These are phyloP conservation scores for Pseudogymnoascus sp. DNA, from an alignment of 2,329 filamentous ascomycete species.

Conservation along the genomic window DNA sequence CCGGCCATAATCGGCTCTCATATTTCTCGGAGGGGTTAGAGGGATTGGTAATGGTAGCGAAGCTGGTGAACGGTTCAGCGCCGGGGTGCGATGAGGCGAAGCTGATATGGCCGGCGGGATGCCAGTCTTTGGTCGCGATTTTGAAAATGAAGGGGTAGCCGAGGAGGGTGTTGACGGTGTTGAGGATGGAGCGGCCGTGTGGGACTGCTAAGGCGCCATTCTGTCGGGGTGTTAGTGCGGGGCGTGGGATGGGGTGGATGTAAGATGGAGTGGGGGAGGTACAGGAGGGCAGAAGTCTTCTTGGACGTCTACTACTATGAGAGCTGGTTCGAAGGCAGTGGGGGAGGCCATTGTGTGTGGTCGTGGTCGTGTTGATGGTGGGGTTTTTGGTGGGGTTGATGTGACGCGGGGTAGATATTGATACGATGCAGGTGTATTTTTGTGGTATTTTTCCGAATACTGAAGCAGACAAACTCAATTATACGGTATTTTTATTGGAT, in stretches of 20 bases:
- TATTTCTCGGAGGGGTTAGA: slow-evolving; percentile 54
- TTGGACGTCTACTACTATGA: slow-evolving; percentile 79
- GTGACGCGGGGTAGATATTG: background rate
- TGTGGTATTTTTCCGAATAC: too few relatives aligned
- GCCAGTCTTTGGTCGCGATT: slow-evolving; percentile 88
- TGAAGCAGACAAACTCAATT: background rate
- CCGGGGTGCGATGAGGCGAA: slow-evolving; percentile 73
- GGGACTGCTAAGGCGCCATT: slow-evolving; percentile 78
- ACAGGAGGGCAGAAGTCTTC: slow-evolving; percentile 93
- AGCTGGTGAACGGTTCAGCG: slow-evolving; percentile 60
- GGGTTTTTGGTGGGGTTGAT: background rate
- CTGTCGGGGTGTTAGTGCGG: slow-evolving; percentile 37
- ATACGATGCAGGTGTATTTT: background rate
- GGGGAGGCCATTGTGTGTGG: slow-evolving; percentile 15
- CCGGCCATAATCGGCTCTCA: slow-evolving; percentile 72
- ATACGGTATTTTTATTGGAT: background rate
- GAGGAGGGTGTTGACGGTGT: slow-evolving; percentile 68
- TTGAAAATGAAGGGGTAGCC: slow-evolving; percentile 61
- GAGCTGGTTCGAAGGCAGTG: slow-evolving; percentile 42
- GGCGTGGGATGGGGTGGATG: background rate
- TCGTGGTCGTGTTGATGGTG: background rate
- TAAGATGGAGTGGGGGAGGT: slow-evolving; percentile 34
- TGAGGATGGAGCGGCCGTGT: slow-evolving; percentile 60
- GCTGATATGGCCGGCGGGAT: slow-evolving; percentile 75
- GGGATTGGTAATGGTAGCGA: slow-evolving; percentile 58